Base-by-base conservation (phyloP, 1,139 yeast species). In the Pichia inconspicua region DNA sequence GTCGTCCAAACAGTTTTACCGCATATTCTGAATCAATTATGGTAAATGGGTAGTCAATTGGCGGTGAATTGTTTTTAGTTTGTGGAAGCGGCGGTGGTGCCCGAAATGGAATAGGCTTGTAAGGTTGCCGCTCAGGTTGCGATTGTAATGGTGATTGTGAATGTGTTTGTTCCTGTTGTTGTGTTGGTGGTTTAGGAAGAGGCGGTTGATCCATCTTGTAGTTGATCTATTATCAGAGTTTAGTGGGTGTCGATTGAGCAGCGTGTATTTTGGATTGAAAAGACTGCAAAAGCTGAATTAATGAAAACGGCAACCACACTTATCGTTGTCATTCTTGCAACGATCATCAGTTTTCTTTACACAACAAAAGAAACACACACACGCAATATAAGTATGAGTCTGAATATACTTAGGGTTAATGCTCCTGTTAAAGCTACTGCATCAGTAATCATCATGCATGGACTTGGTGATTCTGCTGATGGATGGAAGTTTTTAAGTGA, bases 401-500 rank as follows among this genome's bases (percentile, higher is more conserved):
- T 57, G n/a, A 47, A 53, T 4, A 54, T 55, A 1, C 36, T 58
- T 10, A 53, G 53, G 40, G 50, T 56, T 15, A 51, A 60, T 11
- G 58, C 63, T 9, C 57, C 58, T 22, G 35, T 46, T 5, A 49
- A 44, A 10, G 55, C 62, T 4, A 68, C 80, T 2, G 83, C 89
- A 1, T 82, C 95, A 1, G 70, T 90, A 31, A 87, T 92, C 31
- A 77, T 92, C 54, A 62, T 88, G 48, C 98, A 92, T 62, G 98
- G 98, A 0, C 72, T 92, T 19, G 98, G 98, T 10, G 98, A 90
- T 62, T 66, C 85, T 2, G 97, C 96, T 8, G 72, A 75, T 30
- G 97, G 97, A 2, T 92, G 97, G 97, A 71, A 78, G 37, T 87
- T 87, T 72, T 68, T 92, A 40, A 80, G 84, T 6, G 79, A 79